These are phyloP conservation scores for Chlamydomonas urium DNA, from an alignment of 139 green algal genomes.

Conservation along the genomic window DNA sequence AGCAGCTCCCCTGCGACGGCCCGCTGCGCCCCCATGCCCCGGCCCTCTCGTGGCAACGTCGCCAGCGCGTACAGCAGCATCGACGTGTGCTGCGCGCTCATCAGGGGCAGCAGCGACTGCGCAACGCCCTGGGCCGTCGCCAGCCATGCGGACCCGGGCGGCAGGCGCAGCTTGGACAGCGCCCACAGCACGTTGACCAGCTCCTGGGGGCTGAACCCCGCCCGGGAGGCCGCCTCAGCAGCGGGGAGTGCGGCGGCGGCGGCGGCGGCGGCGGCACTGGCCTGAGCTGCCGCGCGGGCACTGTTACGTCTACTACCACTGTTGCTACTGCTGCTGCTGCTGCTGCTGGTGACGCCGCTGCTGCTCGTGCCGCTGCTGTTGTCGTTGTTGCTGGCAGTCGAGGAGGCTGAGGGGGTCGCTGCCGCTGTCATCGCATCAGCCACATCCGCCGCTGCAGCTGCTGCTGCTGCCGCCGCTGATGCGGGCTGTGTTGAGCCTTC, in stretches of 20 bases:
- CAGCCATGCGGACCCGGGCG: not conserved
- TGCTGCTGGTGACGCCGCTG: not conserved
- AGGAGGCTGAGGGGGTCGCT: too few species aligned
- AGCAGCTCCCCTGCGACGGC: not conserved
- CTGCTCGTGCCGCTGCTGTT: too few species aligned
- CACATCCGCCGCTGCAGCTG: not conserved
- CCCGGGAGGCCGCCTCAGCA: not conserved
- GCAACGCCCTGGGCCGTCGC: not conserved
- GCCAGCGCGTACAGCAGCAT: not conserved
- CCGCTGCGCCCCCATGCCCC: too few species aligned
- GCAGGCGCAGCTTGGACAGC: not conserved
- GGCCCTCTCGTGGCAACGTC: not conserved
- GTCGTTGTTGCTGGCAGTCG: not conserved
- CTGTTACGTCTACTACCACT: not conserved
- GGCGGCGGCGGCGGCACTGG: not conserved
- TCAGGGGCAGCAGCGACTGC: not conserved
- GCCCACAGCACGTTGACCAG: conserved; percentile 9
- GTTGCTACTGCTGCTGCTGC: not conserved
- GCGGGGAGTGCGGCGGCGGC: not conserved
- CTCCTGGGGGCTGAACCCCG: conserved; percentile 1
- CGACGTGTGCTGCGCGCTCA: not conserved
- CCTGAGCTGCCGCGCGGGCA: not conserved
- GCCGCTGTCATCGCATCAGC: not conserved
- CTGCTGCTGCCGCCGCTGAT: too few species aligned
- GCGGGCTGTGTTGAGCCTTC: too few species aligned